Conservation (phyloP, 768 basidiomycete species). For the Rhizopogon vulgaris region DNA sequence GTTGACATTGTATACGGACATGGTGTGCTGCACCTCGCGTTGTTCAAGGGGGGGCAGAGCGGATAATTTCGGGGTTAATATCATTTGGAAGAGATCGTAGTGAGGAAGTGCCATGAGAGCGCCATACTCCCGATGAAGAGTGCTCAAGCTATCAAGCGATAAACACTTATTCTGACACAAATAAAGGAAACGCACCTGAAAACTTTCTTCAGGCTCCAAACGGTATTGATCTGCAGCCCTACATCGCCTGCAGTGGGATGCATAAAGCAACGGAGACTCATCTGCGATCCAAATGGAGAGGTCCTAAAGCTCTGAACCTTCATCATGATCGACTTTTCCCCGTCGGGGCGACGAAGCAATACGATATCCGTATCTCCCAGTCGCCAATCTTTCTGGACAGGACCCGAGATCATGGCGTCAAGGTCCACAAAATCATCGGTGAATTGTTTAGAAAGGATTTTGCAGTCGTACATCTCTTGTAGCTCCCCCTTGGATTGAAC, state of each 20-base stretch:
- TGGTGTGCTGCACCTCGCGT: constrained; percentile 54
- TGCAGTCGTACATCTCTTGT: constrained; percentile 50
- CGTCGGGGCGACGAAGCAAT: constrained; percentile 58
- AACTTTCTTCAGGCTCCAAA: constrained; percentile 75
- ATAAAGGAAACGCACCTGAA: constrained; percentile 50
- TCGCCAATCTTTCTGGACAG: constrained; percentile 64
- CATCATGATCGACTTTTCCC: constrained; percentile 54
- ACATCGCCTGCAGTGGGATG: constrained; percentile 39
- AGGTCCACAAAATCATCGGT: constrained; percentile 82
- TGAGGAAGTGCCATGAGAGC: constrained; percentile 79
- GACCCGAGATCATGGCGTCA: constrained; percentile 55
- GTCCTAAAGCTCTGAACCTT: constrained; percentile 54
- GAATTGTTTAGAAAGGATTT: constrained; percentile 62
- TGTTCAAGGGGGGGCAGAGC: constrained; percentile 36
- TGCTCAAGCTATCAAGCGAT: constrained; percentile 61
- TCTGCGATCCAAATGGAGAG: constrained; percentile 42
- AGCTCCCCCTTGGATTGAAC: constrained; percentile 66
- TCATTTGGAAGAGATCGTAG: constrained; percentile 69
- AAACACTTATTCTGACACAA: background rate
- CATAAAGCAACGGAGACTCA: constrained; percentile 52
- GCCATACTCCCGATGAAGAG: constrained; percentile 87
- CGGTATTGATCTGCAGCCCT: constrained; percentile 56
- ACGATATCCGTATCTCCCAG: constrained; percentile 82
- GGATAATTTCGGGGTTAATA: constrained; percentile 64
- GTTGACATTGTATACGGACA: constrained; percentile 72